Conservation (phyloP, 2,329 filamentous ascomycete genomes). For the Epichloe hybrida region DNA sequence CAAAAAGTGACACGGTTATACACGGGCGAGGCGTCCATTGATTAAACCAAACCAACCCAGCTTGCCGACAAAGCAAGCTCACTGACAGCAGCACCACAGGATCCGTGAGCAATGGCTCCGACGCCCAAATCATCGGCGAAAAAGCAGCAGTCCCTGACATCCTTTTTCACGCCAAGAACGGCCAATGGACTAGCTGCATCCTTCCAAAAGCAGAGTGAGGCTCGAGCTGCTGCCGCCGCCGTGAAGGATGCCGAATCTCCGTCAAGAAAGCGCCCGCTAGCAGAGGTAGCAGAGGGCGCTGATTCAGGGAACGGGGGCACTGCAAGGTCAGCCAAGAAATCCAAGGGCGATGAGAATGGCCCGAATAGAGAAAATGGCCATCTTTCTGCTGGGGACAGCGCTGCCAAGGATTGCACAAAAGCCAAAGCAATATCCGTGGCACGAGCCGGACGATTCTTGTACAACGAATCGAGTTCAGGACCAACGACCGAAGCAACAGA, state of each 20-base stretch:
- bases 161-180: conserved; percentile 62
- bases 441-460: conserved; percentile 40
- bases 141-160: conserved; percentile 73
- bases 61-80: not conserved
- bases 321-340: conserved; percentile 29
- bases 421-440: conserved; percentile 10
- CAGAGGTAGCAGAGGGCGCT: conserved; percentile 28
- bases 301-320: conserved; percentile 30
- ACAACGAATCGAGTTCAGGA: conserved; percentile 30
- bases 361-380: conserved; percentile 20
- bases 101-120: conserved; percentile 18
- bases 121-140: conserved; percentile 28
- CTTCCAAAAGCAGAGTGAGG: conserved; percentile 19
- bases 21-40: too few relatives aligned
- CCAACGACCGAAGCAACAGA: conserved; percentile 22
- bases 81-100: not conserved
- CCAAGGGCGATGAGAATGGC: conserved; percentile 23
- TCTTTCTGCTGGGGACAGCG: conserved; percentile 15
- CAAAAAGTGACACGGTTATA: too few relatives aligned
- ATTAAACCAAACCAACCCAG: too few relatives aligned
- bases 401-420: not conserved
- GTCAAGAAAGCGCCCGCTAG: conserved; percentile 33
- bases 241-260: conserved; percentile 16
- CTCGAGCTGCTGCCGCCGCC: conserved; percentile 13
- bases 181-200: conserved; percentile 30